Percentiles rank a stretch among this genome's conserved stretches.
These are phyloP conservation scores for Picea abies DNA, from an alignment of 83 land plant genomes.

Conservation along the genomic window DNA sequence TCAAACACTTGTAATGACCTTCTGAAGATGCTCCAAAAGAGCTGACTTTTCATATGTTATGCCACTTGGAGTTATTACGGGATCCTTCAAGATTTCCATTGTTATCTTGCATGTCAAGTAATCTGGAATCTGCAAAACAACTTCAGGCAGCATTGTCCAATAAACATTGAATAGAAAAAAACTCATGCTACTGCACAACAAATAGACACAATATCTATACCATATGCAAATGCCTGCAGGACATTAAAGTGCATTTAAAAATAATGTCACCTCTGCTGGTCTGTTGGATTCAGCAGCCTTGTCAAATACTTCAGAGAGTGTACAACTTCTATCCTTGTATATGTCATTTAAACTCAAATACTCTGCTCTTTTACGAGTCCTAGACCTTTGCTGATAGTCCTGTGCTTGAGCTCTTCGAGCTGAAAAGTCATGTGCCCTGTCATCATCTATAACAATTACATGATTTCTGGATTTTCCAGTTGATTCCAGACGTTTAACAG, in stretches of 20 bases:
- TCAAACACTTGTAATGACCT: slow-evolving; percentile 22
- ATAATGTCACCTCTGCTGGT: slow-evolving; percentile 44
- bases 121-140: slow-evolving; percentile 41
- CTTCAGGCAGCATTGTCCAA: neutral
- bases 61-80: slow-evolving; percentile 57
- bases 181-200: neutral
- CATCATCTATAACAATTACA: slow-evolving; percentile 11
- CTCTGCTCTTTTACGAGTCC: slow-evolving; percentile 11
- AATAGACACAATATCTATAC: neutral
- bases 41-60: slow-evolving; percentile 46
- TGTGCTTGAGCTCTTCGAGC: slow-evolving; percentile 24
- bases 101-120: slow-evolving; percentile 48
- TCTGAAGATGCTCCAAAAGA: slow-evolving; percentile 49
- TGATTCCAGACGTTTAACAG: slow-evolving; percentile 1
- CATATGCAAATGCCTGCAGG: neutral
- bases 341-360: slow-evolving; percentile 16
- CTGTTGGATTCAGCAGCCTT: slow-evolving; percentile 38
- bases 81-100: slow-evolving; percentile 49
- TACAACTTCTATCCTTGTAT: slow-evolving; percentile 22
- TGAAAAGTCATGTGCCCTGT: slow-evolving; percentile 11
- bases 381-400: slow-evolving; percentile 15
- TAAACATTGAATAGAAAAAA: neutral
- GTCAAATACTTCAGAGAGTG: slow-evolving; percentile 38
- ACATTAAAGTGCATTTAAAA: neutral
- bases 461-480: neutral